These are phyloP conservation scores for Epichloe baconii DNA, from an alignment of 2,329 filamentous ascomycete genomes.

Conservation along the genomic window DNA sequence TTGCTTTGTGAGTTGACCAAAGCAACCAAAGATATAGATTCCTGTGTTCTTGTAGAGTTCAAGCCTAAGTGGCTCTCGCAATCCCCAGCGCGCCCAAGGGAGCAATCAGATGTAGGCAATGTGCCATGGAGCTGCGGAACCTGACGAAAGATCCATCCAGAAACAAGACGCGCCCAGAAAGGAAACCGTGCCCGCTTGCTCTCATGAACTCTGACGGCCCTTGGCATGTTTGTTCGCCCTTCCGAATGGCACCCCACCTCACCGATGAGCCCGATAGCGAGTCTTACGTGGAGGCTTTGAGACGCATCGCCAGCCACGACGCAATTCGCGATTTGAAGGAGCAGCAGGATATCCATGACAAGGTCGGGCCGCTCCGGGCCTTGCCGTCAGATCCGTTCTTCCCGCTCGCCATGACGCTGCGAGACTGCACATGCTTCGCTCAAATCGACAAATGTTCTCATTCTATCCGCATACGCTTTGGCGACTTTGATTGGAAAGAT, in stretches of 20 bases:
- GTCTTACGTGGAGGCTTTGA: constrained; percentile 13
- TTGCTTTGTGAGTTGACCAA: background rate
- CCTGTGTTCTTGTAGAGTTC: constrained; percentile 49
- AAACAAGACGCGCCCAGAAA: constrained; percentile 22
- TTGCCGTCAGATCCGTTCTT: constrained; percentile 34
- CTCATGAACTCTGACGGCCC: constrained; percentile 39
- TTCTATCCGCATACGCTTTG: constrained; percentile 46
- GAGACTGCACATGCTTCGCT: constrained; percentile 67
- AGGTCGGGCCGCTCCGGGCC: constrained; percentile 28
- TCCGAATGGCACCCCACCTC: constrained; percentile 24
- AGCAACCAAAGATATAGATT: constrained; percentile 13
- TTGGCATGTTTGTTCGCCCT: constrained; percentile 29
- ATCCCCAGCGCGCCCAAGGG: constrained; percentile 52
- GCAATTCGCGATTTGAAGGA: constrained; percentile 21
- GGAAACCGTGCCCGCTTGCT: constrained; percentile 51
- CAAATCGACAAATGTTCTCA: constrained; percentile 31
- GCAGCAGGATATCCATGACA: constrained; percentile 30
- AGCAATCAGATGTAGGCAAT: constrained; percentile 60
- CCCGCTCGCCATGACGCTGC: constrained; percentile 62
- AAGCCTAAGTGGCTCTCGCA: constrained; percentile 78
- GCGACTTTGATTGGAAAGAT: constrained; percentile 69
- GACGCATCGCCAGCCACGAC: constrained; percentile 19
- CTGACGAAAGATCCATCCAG: constrained; percentile 19
- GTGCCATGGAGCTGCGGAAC: constrained; percentile 39
- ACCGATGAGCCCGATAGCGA: constrained; percentile 18